These are phyloP conservation scores for Periconia macrospinosa DNA, from an alignment of 2,329 filamentous ascomycete species.

Conservation along the genomic window DNA sequence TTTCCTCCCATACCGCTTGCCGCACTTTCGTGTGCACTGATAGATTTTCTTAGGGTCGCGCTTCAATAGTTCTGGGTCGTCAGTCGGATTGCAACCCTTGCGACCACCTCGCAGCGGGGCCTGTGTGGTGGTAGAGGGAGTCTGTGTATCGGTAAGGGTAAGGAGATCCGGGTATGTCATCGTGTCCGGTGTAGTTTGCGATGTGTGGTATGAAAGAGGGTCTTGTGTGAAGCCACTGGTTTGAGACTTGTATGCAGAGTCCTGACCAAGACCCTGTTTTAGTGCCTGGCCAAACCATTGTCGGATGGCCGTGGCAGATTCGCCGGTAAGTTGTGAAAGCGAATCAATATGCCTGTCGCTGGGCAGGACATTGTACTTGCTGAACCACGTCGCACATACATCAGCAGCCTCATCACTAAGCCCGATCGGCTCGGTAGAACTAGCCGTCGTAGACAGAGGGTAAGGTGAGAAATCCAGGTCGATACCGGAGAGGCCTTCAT, in stretches of 20 bases:
- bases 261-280: slow-evolving; percentile 41
- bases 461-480: slow-evolving; percentile 31
- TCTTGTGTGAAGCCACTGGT: slow-evolving; percentile 28
- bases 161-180: slow-evolving; percentile 9
- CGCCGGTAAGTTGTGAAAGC: slow-evolving; percentile 39
- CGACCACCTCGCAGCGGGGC: slow-evolving; percentile 29
- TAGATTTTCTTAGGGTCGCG: slow-evolving; percentile 41
- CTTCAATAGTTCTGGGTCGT: slow-evolving; percentile 28
- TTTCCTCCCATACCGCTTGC: slow-evolving; percentile 42
- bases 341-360: slow-evolving; percentile 41
- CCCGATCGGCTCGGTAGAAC: slow-evolving; percentile 16
- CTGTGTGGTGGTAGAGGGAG: slow-evolving; percentile 4
- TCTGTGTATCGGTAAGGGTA: slow-evolving; percentile 18
- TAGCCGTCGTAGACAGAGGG: slow-evolving; percentile 18
- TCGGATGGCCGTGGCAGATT: slow-evolving; percentile 34
- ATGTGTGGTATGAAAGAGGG: slow-evolving; percentile 21
- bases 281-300: slow-evolving; percentile 41
- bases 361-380: slow-evolving; percentile 40
- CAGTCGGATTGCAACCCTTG: slow-evolving; percentile 39
- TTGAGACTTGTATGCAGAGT: slow-evolving; percentile 44
- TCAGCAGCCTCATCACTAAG: slow-evolving; percentile 41
- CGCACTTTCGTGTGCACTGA: slow-evolving; percentile 42
- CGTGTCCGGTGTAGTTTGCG: slow-evolving; percentile 4
- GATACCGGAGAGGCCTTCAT: slow-evolving; percentile 18
- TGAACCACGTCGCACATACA: slow-evolving; percentile 42